Conservation (phyloP, 2,329 filamentous ascomycete genomes). For the Botrytis galanthina region DNA sequence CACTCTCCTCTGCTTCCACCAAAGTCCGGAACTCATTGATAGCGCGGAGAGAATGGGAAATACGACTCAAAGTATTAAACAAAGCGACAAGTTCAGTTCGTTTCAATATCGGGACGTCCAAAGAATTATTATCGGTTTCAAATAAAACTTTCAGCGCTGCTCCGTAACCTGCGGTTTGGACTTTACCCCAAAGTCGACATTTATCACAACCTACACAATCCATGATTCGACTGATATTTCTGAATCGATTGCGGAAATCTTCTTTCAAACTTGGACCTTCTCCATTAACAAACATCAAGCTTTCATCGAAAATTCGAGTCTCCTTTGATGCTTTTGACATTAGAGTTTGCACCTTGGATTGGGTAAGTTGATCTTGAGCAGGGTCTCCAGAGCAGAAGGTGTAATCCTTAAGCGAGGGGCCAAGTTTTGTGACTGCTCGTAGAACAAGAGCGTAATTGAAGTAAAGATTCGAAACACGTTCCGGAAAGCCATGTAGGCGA, state of each 20-base stretch:
- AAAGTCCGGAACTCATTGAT: conserved; percentile 68
- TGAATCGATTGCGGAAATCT: conserved; percentile 95
- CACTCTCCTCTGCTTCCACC: conserved; percentile 43
- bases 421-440: conserved; percentile 86
- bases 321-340: conserved; percentile 66
- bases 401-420: conserved; percentile 74
- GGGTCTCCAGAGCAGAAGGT: conserved; percentile 90
- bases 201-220: conserved; percentile 99
- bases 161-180: conserved; percentile 93
- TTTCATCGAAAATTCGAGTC: conserved; percentile 90
- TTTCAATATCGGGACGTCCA: conserved; percentile 67
- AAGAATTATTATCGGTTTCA: conserved; percentile 69
- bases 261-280: conserved; percentile 81
- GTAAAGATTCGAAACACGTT: conserved; percentile 95
- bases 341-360: conserved; percentile 75
- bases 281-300: conserved; percentile 85
- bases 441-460: conserved; percentile 98
- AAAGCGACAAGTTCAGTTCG: conserved; percentile 91
- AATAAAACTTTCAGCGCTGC: conserved; percentile 94
- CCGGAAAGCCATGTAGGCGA: conserved; percentile 79
- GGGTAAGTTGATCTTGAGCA: conserved; percentile 74
- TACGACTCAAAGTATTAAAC: conserved; percentile 87
- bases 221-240: conserved; percentile 95
- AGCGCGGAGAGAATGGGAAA: conserved; percentile 76
- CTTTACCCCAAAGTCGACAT: conserved; percentile 95